These are phyloP conservation scores for Lentithecium fluviatile DNA, from an alignment of 495 filamentous ascomycete species.

Conservation along the genomic window DNA sequence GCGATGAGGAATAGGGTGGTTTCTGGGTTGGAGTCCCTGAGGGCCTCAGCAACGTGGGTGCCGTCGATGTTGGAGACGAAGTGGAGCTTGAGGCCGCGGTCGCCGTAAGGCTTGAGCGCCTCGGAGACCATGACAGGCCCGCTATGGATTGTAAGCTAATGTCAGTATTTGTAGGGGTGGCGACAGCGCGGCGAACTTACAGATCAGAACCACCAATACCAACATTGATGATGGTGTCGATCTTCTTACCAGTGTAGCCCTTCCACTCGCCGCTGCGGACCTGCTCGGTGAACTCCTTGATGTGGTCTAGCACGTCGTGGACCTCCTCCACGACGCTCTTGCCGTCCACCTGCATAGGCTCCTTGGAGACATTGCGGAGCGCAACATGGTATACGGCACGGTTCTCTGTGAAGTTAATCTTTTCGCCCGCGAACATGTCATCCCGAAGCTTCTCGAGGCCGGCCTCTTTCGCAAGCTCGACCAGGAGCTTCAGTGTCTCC, in stretches of 20 bases:
- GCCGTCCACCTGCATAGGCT: slow-evolving; percentile 89
- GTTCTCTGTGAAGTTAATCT: slow-evolving; percentile 99
- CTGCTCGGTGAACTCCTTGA: slow-evolving; percentile 95
- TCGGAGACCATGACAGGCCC: slow-evolving; percentile 99
- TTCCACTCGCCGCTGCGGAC: slow-evolving; percentile 96
- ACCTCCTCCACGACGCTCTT: slow-evolving; percentile 94
- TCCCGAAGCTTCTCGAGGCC: slow-evolving; percentile 88
- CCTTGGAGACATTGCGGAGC: slow-evolving; percentile 79
- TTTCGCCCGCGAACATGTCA: slow-evolving; percentile 93
- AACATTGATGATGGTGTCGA: slow-evolving; percentile 94
- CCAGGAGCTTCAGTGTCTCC: slow-evolving; percentile 80
- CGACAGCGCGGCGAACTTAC: slow-evolving; percentile 51
- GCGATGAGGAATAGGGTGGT: slow-evolving; percentile 96
- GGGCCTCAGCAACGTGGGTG: slow-evolving; percentile 93
- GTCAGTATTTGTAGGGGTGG: neutral
- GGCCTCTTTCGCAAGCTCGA: slow-evolving; percentile 88
- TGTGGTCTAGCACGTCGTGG: slow-evolving; percentile 87
- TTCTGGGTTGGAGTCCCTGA: slow-evolving; percentile 85
- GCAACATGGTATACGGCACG: slow-evolving; percentile 95
- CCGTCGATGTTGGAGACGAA: slow-evolving; percentile 99
- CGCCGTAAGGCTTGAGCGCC: slow-evolving; percentile 89
- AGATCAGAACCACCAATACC: slow-evolving; percentile 98
- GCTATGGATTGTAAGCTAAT: slow-evolving; percentile 47
- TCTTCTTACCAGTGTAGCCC: slow-evolving; percentile 96
- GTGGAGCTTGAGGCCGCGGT: slow-evolving; percentile 80